Percentiles rank a stretch among this genome's conserved stretches.
Conservation (phyloP, 768 basidiomycete genomes). For the Pleurotus platypus region DNA sequence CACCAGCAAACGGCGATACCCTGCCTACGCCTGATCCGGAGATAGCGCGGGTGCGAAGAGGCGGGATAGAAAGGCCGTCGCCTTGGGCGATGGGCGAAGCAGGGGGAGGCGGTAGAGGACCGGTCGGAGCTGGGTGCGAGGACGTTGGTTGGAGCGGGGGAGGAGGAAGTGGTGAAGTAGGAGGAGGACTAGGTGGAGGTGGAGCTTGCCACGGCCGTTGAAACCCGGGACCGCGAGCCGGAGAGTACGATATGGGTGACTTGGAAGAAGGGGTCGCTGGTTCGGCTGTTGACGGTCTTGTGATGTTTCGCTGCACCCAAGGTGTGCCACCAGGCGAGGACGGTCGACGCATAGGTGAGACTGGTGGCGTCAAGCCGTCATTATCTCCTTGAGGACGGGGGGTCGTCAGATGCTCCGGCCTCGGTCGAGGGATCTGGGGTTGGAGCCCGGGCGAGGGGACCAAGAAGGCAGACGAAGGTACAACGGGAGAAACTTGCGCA, state of each 20-base stretch:
- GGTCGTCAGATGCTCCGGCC: background rate
- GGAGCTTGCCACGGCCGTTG: constrained; percentile 2
- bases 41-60: background rate
- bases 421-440: background rate
- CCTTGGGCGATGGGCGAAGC: background rate
- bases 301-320: background rate
- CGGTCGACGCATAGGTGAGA: background rate
- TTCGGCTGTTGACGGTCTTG: background rate
- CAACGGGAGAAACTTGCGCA: background rate
- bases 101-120: constrained; percentile 1
- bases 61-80: background rate
- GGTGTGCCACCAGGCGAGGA: constrained; percentile 1
- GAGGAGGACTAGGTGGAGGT: constrained; percentile 51
- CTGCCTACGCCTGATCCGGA: background rate
- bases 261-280: background rate
- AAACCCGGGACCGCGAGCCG: background rate
- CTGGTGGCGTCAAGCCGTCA: background rate
- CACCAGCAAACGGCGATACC: background rate
- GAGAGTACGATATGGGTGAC: background rate
- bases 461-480: constrained; percentile 8
- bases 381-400: background rate
- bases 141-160: constrained; percentile 20
- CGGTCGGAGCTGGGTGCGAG: background rate
- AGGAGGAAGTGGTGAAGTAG: constrained; percentile 39
- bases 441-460: constrained; percentile 10